Evolutionary conservation across 1,284 basidiomycete species (phyloP), one percentile per base, ranked within the genome.

Genomic region (Ustilago vetiveriae): DNA sequence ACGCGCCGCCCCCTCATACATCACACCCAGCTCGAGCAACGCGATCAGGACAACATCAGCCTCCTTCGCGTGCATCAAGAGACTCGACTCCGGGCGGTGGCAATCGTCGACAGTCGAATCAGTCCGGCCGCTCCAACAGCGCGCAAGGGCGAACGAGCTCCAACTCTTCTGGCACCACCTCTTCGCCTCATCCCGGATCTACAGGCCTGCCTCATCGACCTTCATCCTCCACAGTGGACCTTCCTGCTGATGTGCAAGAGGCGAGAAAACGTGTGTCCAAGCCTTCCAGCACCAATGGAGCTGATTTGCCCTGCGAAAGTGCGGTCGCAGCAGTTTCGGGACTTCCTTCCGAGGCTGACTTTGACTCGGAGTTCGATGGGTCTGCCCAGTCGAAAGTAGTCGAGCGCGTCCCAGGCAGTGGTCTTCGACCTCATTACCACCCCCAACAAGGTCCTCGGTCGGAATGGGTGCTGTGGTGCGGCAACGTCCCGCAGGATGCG

Each of bases 381-480:
- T 24, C 43, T 13, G 21, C 22, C 42, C 50, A 66, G 19, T 36
- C 53, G 2, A 46, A 38, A 3, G 48, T 14, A 17, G 41, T 43
- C 30, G 63, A 59, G 22, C 63, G 55, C n/a, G 52, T 67, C 13
- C 63, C 68, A 3, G 68, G 68, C 22, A 47, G 51, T 17, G 63
- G 68, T 6, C 33, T 67, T 19, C 53, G 68, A 42, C 63, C 63
- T 0, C 68, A 71, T 45, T 71, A 66, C 19, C 68, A 66, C 33
- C 74, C 68, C 3, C 60, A 62, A 29, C 70, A 75, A 45, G 74
- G 70, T 6, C 86, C 90, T 44, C 87, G 92, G 11, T 92, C 91
- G 19, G 92, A 94, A 66, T 94, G 90, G 90, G 94, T 95, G 3
- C 92, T 96, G 90, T 97, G 94, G 95, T 88, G 88, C 16, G 92